Conservation (phyloP, 176 grass and related monocot genomes). For the Cenchrus americanus region DNA sequence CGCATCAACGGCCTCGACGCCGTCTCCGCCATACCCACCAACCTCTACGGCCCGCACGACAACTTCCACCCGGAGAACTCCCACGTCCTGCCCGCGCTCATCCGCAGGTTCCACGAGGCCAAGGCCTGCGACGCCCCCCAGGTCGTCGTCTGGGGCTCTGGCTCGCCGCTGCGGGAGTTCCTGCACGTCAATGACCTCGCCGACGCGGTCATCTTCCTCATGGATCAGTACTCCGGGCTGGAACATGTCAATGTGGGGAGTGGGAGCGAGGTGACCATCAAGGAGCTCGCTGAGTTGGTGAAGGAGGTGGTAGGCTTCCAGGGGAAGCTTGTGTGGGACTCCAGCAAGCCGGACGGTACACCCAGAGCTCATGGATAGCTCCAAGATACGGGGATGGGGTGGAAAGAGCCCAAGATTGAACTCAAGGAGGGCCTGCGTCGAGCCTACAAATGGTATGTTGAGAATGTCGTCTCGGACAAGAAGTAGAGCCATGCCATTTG, state of each 20-base stretch:
- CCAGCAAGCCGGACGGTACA: constrained; percentile 68
- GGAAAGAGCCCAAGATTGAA: constrained; percentile 62
- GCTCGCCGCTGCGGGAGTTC: constrained; percentile 72
- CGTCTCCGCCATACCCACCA: constrained; percentile 83
- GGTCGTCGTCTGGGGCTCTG: constrained; percentile 78
- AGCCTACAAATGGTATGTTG: constrained; percentile 84
- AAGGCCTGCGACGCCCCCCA: constrained; percentile 46
- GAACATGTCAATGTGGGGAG: constrained; percentile 82
- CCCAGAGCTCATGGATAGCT: constrained; percentile 89
- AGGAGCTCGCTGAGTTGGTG: constrained; percentile 73
- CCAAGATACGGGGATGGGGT: constrained; percentile 73
- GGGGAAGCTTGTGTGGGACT: constrained; percentile 74
- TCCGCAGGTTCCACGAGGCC: constrained; percentile 78
- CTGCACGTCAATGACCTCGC: constrained; percentile 77
- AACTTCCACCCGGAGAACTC: constrained; percentile 80
- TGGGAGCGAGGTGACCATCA: constrained; percentile 74
- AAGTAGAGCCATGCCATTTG: background rate
- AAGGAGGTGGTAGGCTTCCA: constrained; percentile 69
- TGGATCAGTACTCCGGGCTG: constrained; percentile 67
- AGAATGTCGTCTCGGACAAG: constrained; percentile 48
- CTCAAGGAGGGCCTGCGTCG: constrained; percentile 66
- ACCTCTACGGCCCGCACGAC: constrained; percentile 77
- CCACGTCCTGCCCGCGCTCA: constrained; percentile 63
- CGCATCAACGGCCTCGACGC: constrained; percentile 76
- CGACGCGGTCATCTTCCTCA: constrained; percentile 66